A percentile compares a stretch with the other conserved stretches of the same genome.
Evolutionary conservation across 768 basidiomycete genomes (phyloP).

Genomic region (Termitomyces sp.): DNA sequence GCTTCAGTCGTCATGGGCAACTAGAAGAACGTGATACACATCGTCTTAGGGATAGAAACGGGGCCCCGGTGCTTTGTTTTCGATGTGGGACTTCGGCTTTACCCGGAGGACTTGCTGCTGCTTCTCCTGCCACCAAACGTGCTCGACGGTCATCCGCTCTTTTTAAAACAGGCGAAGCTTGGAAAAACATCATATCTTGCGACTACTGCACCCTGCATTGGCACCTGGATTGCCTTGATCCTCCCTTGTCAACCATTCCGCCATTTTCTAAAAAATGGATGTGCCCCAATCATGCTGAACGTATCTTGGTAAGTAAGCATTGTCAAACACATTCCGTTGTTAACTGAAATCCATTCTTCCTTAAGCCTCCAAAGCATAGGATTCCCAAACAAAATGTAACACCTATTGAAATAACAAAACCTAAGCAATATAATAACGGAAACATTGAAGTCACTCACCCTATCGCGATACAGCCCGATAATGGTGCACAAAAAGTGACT

Average conservation of each 20-base stretch:
- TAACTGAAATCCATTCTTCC: slow-evolving; percentile 7
- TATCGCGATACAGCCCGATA: slow-evolving; percentile 38
- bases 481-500: slow-evolving; percentile 38
- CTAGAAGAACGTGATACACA: slow-evolving; percentile 89
- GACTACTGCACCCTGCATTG: slow-evolving; percentile 94
- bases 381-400: slow-evolving; percentile 64
- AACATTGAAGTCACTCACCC: slow-evolving; percentile 83
- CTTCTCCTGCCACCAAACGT: slow-evolving; percentile 48
- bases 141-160: slow-evolving; percentile 41
- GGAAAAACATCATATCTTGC: slow-evolving; percentile 82
- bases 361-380: slow-evolving; percentile 72
- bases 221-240: slow-evolving; percentile 95
- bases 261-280: slow-evolving; percentile 92
- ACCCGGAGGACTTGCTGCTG: slow-evolving; percentile 45
- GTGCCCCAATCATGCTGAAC: slow-evolving; percentile 97
- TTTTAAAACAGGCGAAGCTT: slow-evolving; percentile 42
- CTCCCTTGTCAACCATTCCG: slow-evolving; percentile 83
- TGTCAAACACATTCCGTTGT: slow-evolving; percentile 5
- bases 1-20: slow-evolving; percentile 70
- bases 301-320: slow-evolving; percentile 57
- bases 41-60: slow-evolving; percentile 80
- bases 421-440: slow-evolving; percentile 80
- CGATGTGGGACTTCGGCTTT: slow-evolving; percentile 81
- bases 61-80: slow-evolving; percentile 83
- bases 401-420: slow-evolving; percentile 70